Evolutionary conservation across 495 filamentous ascomycete species (phyloP).

Genomic region (Rusavskia elegans): DNA sequence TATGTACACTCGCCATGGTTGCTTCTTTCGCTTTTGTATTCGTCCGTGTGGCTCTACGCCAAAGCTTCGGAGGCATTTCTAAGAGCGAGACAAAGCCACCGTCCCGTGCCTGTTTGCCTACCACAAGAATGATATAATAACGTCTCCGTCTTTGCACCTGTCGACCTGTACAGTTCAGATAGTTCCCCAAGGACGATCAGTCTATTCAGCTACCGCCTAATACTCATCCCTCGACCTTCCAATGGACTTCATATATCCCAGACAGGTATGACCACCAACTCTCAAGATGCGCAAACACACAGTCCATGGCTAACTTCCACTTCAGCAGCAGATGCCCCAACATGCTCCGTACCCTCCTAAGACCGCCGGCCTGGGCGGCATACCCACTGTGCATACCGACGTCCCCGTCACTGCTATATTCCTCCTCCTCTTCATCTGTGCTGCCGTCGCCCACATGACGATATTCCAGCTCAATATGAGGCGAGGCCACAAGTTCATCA

Average conservation of each 20-base stretch:
- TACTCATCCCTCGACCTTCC: neutral
- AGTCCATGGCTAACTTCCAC: neutral
- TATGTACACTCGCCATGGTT: too few species aligned
- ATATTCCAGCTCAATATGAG: constrained; percentile 44
- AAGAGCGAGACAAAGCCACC: too few species aligned
- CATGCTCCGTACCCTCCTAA: constrained; percentile 23
- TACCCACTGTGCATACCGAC: constrained; percentile 39
- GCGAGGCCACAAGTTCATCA: constrained; percentile 51
- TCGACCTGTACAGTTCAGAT: too few species aligned
- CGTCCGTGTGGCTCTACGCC: too few species aligned
- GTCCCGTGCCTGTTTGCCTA: too few species aligned
- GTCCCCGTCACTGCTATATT: constrained; percentile 50
- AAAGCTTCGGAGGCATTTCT: too few species aligned
- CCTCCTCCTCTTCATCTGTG: constrained; percentile 42
- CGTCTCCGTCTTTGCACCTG: too few species aligned
- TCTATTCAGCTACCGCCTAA: too few species aligned
- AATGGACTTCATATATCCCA: neutral
- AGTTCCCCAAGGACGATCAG: too few species aligned
- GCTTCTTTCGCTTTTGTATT: too few species aligned
- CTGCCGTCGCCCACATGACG: constrained; percentile 46
- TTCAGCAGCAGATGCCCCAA: neutral
- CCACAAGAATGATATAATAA: too few species aligned
- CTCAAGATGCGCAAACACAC: neutral
- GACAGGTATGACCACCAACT: neutral
- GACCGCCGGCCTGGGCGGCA: constrained; percentile 40